A percentile compares a stretch with the other conserved stretches of the same genome.
Conservation (phyloP, 2,329 filamentous ascomycete species). For the Cercospora sojina region DNA sequence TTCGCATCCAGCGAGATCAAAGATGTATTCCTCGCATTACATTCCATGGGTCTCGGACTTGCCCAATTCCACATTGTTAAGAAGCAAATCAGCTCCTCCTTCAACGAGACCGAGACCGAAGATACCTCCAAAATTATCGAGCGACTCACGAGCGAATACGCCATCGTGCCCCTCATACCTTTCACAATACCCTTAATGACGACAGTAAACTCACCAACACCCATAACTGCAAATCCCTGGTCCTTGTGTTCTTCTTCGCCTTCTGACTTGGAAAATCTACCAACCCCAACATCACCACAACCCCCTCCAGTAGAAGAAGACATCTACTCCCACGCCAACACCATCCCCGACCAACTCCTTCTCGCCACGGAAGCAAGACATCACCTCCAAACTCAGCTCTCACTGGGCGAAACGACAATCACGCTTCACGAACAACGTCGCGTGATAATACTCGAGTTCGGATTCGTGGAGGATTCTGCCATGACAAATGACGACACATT, state of each 20-base stretch:
- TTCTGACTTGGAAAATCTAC: not conserved
- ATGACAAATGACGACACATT: not conserved
- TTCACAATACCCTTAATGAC: not conserved
- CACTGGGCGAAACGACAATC: slow-evolving; percentile 11
- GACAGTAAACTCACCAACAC: too few relatives aligned
- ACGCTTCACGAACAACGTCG: slow-evolving; percentile 12
- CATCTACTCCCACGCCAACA: not conserved
- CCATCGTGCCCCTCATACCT: slow-evolving; percentile 12
- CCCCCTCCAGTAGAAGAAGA: not conserved
- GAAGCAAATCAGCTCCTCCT: not conserved
- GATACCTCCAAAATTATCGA: not conserved
- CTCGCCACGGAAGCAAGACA: slow-evolving; percentile 1
- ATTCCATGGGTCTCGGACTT: slow-evolving; percentile 22
- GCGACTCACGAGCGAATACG: slow-evolving; percentile 21
- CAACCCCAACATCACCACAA: not conserved
- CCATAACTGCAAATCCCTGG: not conserved
- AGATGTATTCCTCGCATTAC: slow-evolving; percentile 25
- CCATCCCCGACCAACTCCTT: slow-evolving; percentile 10
- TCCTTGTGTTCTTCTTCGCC: too few relatives aligned
- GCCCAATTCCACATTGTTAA: slow-evolving; percentile 16
- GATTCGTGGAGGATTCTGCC: not conserved
- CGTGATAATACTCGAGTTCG: slow-evolving; percentile 17
- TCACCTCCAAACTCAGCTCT: slow-evolving; percentile 9
- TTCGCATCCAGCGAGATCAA: slow-evolving; percentile 24
- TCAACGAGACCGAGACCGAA: not conserved